Percentiles rank a stretch among this genome's conserved stretches.
Evolutionary conservation across 176 grass and related monocot species (phyloP).

Genomic region (Aegilops tauschii): DNA sequence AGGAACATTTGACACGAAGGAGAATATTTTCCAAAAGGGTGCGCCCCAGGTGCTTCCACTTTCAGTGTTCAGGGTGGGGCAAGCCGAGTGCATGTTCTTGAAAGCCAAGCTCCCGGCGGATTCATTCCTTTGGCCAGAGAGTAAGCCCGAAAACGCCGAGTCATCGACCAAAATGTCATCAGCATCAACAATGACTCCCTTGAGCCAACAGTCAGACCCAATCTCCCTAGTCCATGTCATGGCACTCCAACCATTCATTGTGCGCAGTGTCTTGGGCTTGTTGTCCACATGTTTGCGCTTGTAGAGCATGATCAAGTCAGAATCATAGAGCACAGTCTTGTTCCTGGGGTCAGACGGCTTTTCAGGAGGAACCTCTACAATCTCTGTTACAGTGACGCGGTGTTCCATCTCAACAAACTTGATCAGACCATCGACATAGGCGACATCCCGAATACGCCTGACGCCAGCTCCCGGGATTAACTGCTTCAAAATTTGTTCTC

Average conservation of each 20-base stretch:
- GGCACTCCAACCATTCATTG: not conserved
- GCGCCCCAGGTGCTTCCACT: not conserved
- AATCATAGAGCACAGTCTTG: not conserved
- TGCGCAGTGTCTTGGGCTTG: not conserved
- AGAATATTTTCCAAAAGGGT: not conserved
- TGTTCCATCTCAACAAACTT: constrained; percentile 8
- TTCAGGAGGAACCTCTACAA: not conserved
- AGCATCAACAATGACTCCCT: not conserved
- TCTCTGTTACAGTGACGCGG: not conserved
- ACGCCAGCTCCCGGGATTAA: not conserved
- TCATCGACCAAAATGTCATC: constrained; percentile 4
- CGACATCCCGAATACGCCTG: not conserved
- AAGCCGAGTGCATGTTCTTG: not conserved
- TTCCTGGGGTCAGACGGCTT: not conserved
- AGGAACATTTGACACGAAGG: not conserved
- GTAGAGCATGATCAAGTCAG: not conserved
- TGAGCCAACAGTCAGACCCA: not conserved
- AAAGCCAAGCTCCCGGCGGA: not conserved
- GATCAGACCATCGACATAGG: not conserved
- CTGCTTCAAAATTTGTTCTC: not conserved
- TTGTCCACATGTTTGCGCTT: not conserved
- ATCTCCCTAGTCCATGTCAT: constrained; percentile 13
- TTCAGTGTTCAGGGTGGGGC: not conserved
- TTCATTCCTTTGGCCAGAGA: not conserved
- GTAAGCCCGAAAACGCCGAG: not conserved